These are phyloP conservation scores for Leccinum fibrillosum DNA, from an alignment of 768 basidiomycete species.

Conservation along the genomic window DNA sequence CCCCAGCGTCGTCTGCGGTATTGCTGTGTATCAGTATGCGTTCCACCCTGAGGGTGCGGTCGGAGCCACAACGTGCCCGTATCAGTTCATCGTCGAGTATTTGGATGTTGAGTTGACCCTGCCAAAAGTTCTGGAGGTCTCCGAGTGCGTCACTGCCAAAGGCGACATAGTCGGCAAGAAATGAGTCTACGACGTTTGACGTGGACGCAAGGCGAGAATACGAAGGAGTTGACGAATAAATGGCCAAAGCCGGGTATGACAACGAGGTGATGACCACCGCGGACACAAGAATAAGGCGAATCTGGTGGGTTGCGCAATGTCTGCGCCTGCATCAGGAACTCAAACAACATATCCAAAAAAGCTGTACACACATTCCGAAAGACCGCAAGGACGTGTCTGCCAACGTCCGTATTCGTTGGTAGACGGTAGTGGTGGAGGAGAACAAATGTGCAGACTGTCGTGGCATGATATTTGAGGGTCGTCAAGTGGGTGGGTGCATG, in stretches of 20 bases:
- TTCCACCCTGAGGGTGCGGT: constrained; percentile 72
- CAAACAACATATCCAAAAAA: not conserved
- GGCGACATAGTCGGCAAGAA: constrained; percentile 50
- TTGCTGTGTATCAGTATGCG: constrained; percentile 66
- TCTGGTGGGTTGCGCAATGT: constrained; percentile 88
- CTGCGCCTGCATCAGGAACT: constrained; percentile 36
- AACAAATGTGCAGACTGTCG: constrained; percentile 17
- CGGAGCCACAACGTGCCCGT: constrained; percentile 66
- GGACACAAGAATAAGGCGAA: constrained; percentile 83
- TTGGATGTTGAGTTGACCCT: constrained; percentile 58
- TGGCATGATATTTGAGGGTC: constrained; percentile 20
- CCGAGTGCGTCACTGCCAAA: constrained; percentile 53
- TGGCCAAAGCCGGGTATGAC: constrained; percentile 85
- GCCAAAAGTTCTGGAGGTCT: constrained; percentile 73
- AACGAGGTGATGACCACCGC: constrained; percentile 85
- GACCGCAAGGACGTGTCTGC: constrained; percentile 58
- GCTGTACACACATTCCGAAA: constrained; percentile 73
- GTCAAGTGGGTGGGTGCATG: constrained; percentile 18
- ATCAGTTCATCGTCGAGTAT: constrained; percentile 68
- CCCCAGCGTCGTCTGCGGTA: constrained; percentile 40
- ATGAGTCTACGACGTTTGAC: constrained; percentile 58
- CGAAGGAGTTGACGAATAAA: constrained; percentile 73
- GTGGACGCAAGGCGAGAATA: constrained; percentile 53
- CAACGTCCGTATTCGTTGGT: constrained; percentile 36
- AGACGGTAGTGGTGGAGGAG: constrained; percentile 18